Evolutionary conservation across 805 yeast genomes (phyloP).

Genomic region (Pichia rugopelliculosa): DNA sequence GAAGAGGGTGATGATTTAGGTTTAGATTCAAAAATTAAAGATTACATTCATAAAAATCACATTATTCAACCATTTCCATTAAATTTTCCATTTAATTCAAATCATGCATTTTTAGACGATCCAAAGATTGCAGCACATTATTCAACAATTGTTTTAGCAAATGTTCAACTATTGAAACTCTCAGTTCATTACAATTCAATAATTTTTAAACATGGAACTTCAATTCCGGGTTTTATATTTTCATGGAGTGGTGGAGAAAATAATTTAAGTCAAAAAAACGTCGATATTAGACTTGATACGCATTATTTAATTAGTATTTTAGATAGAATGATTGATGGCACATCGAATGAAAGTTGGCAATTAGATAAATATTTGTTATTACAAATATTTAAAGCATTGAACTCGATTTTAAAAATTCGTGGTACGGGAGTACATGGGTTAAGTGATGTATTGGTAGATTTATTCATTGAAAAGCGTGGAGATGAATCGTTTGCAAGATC

Average conservation of each 20-base stretch:
- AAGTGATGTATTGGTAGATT: constrained; percentile 10
- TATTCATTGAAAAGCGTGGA: constrained; percentile 10
- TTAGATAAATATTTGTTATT: constrained; percentile 18
- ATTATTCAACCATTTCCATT: constrained; percentile 24
- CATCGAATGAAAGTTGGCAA: constrained; percentile 17
- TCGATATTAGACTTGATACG: constrained; percentile 17
- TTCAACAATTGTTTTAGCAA: constrained; percentile 15
- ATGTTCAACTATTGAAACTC: constrained; percentile 16
- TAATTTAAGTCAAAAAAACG: constrained; percentile 1
- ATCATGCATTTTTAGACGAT: constrained; percentile 16
- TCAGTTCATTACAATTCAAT: constrained; percentile 10
- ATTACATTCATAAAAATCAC: constrained; percentile 20
- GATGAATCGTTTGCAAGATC: constrained; percentile 7
- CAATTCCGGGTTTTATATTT: constrained; percentile 12
- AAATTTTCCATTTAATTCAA: constrained; percentile 19
- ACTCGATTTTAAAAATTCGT: constrained; percentile 17
- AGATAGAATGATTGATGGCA: constrained; percentile 18
- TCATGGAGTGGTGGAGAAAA: constrained; percentile 14
- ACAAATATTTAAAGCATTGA: constrained; percentile 23
- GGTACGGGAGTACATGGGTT: constrained; percentile 5
- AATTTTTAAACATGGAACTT: not conserved
- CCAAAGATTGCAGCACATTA: constrained; percentile 15
- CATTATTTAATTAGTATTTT: constrained; percentile 17
- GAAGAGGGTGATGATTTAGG: constrained; percentile 11
- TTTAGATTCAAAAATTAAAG: constrained; percentile 12